phyloP scores from a whole-genome alignment of 805 yeast genomes.

The Kazachstania psychrophila region DNA sequence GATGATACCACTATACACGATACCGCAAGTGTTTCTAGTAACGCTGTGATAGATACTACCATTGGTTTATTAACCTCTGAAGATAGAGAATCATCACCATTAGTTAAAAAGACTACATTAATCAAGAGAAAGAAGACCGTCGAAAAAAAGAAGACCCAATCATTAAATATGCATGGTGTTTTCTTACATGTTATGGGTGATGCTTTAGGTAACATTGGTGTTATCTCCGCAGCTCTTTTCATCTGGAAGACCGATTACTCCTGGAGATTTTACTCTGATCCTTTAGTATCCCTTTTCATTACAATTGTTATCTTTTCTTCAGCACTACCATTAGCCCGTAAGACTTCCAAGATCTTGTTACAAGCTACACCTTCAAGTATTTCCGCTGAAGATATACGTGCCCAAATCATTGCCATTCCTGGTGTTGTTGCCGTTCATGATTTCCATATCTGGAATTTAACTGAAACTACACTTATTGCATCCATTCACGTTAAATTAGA shows the following conservation, averaged over 20 bases:
- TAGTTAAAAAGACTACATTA: constrained; percentile 9
- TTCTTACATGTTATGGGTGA: constrained; percentile 93
- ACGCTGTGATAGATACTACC: neutral
- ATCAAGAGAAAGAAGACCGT: neutral
- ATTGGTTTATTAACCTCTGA: neutral
- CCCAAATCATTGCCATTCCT: constrained; percentile 54
- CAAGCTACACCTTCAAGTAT: constrained; percentile 90
- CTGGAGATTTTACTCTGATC: constrained; percentile 85
- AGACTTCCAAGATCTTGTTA: constrained; percentile 75
- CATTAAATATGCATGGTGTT: constrained; percentile 97
- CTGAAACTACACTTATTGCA: constrained; percentile 79
- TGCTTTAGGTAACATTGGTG: constrained; percentile 93
- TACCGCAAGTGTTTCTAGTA: constrained; percentile 7
- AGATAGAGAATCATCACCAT: constrained; percentile 30
- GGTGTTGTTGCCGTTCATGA: constrained; percentile 86
- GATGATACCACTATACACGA: constrained; percentile 2
- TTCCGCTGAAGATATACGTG: constrained; percentile 63
- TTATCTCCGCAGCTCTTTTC: constrained; percentile 76
- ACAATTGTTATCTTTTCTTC: constrained; percentile 83
- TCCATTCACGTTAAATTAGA: constrained; percentile 78
- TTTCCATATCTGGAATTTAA: constrained; percentile 92
- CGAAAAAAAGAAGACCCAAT: constrained; percentile 32
- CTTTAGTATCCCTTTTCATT: constrained; percentile 73
- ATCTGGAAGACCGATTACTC: constrained; percentile 89
- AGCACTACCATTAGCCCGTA: constrained; percentile 81